Base-by-base conservation (phyloP, 2,329 filamentous ascomycete species). In the Pseudocercospora pini-densiflorae region DNA sequence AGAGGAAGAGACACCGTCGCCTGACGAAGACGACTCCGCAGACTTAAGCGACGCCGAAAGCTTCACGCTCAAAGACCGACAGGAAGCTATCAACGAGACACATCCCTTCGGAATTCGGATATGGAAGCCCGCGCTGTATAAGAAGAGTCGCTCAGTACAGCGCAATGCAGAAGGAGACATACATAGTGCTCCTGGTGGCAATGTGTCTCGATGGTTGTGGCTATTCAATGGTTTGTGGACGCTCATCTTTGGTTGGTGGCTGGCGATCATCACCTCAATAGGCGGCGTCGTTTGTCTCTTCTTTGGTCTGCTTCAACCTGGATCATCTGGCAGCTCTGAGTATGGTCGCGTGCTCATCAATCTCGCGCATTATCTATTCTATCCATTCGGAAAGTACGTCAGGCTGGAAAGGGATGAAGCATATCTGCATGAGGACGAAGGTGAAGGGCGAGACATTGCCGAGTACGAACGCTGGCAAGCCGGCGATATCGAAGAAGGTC, bases 381-480 rank as follows among this genome's bases (percentile, higher is more conserved):
- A 98, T 77, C 95, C 95, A 0, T 99, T 99, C 78, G 95, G 95
- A 71, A 96, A 97, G 75, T 97, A 96, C 78, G 93, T 99, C 68
- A 91, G 93, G 55, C 86, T 99, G 43, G 90, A 97, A 77, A 92
- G 94, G 78, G 95, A 99, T 73, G 95, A 98, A 76, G 91, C 92
- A 51, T 99, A 99, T 77, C 85, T 93, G 57, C 92, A 97, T 67
- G 95, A 99, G 81, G 95, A 99, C 75, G 89, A 95, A 75, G 94
- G 94, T 47, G 95, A 99, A 80, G 95, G 95, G 21, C 89, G 95
- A 76, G 98, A 94, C 81, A 97, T 99, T 76, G 96, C 92, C 74
- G 95, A 99, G 81, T 99, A 99, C 77, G 95, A 99, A 79, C 93
- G 97, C 80, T 99, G 95, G 95, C 95, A 99, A 81, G 97, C 89